phyloP scores from a whole-genome alignment of 1,284 basidiomycete genomes.

The Cryptococcus sp. region DNA sequence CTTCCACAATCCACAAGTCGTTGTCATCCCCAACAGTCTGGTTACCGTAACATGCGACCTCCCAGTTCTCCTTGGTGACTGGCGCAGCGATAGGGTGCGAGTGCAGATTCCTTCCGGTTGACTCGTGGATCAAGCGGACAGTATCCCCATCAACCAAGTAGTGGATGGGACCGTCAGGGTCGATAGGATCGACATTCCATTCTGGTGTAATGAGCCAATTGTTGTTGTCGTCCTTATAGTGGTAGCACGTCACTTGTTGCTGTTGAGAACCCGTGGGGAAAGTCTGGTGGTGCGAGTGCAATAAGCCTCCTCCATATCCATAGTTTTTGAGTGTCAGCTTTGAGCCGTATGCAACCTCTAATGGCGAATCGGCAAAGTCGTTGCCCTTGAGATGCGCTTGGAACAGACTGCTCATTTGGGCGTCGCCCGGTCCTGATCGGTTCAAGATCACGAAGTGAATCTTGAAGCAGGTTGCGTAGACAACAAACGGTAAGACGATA shows the following conservation, averaged over 20 bases:
- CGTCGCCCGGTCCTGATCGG: conserved; percentile 92
- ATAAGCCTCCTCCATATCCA: conserved; percentile 93
- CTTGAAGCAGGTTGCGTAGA: conserved; percentile 95
- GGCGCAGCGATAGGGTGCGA: conserved; percentile 87
- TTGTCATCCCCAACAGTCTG: conserved; percentile 79
- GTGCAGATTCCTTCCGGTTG: conserved; percentile 90
- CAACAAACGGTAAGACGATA: conserved; percentile 83
- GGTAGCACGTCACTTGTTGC: conserved; percentile 98
- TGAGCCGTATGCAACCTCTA: conserved; percentile 88
- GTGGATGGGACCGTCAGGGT: conserved; percentile 63
- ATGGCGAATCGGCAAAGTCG: conserved; percentile 83
- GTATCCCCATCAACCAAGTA: conserved; percentile 77
- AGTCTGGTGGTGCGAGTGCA: conserved; percentile 95
- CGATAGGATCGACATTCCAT: conserved; percentile 72
- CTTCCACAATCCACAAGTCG: conserved; percentile 91
- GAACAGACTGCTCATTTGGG: conserved; percentile 98
- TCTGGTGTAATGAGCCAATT: conserved; percentile 80
- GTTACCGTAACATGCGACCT: conserved; percentile 93
- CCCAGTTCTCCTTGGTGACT: conserved; percentile 84
- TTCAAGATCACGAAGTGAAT: conserved; percentile 93
- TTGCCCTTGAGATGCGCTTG: conserved; percentile 96
- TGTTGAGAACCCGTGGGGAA: conserved; percentile 91
- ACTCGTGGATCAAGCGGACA: conserved; percentile 75
- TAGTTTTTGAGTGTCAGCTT: conserved; percentile 94
- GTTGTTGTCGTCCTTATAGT: conserved; percentile 99